These are phyloP conservation scores for Trypanosoma conorhini DNA, from an alignment of 208 protist genomes.

Conservation along the genomic window DNA sequence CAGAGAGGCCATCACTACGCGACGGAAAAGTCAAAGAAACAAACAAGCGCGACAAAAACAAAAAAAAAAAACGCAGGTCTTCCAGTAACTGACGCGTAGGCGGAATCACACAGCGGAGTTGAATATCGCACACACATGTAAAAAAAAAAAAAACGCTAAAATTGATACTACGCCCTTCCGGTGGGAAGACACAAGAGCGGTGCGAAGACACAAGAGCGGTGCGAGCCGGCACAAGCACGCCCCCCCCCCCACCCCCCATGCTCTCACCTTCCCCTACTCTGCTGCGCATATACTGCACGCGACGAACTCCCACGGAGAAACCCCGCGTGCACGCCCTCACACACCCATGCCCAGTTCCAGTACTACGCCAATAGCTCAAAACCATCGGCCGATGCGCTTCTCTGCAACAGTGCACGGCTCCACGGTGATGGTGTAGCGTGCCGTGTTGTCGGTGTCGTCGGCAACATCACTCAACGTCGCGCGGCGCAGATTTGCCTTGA, in stretches of 20 bases:
- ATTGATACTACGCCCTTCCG: not conserved
- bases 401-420: slow-evolving; percentile 71
- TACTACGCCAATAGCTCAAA: slow-evolving; percentile 35
- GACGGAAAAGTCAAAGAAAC: not conserved
- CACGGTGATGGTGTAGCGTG: slow-evolving; percentile 80
- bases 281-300: no score
- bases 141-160: not conserved
- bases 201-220: not conserved
- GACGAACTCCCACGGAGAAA: not conserved
- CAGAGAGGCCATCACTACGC: not conserved
- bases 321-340: not conserved
- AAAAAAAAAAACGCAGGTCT: not conserved
- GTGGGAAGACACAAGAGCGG: not conserved
- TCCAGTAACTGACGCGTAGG: not conserved
- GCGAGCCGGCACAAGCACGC: not conserved
- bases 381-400: slow-evolving; percentile 70
- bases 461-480: slow-evolving; percentile 67
- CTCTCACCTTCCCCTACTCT: not conserved
- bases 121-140: not conserved
- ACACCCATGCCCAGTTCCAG: not conserved
- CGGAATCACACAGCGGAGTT: not conserved
- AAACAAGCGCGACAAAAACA: not conserved
- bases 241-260: no score
- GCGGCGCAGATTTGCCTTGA: slow-evolving; percentile 60
- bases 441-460: slow-evolving; percentile 72